A percentile compares a stretch with the other conserved stretches of the same genome.
phyloP scores from a whole-genome alignment of 768 basidiomycete genomes.

The Boletus patriciae region DNA sequence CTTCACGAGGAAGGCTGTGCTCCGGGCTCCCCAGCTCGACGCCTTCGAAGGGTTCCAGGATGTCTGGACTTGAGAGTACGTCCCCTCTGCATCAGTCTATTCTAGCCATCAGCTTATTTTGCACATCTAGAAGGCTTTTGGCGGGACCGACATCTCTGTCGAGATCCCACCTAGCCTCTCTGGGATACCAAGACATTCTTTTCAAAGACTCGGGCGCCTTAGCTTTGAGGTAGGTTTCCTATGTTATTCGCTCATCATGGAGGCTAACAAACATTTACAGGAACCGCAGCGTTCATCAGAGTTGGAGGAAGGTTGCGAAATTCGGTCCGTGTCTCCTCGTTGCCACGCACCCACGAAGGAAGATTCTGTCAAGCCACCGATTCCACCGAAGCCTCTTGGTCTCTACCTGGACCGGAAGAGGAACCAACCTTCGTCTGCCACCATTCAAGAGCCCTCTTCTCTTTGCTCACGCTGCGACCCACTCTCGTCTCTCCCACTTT shows the following conservation, averaged over 20 bases:
- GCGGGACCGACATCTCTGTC: background rate
- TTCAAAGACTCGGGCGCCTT: too few relatives aligned
- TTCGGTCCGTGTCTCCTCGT: background rate
- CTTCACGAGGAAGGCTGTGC: background rate
- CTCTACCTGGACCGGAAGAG: background rate
- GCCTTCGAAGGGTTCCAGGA: constrained; percentile 7
- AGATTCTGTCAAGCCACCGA: background rate
- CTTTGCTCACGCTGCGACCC: constrained; percentile 6
- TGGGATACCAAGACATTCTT: background rate
- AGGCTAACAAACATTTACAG: background rate
- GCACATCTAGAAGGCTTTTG: background rate
- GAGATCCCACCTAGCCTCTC: background rate
- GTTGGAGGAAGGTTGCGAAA: background rate
- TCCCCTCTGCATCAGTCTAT: background rate
- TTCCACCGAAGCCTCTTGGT: constrained; percentile 6
- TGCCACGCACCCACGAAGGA: background rate
- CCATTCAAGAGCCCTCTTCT: background rate
- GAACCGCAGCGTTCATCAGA: background rate
- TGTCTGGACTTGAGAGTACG: constrained; percentile 5
- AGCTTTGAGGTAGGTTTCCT: background rate
- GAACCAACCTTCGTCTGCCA: background rate
- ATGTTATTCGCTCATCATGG: background rate
- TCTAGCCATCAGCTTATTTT: background rate
- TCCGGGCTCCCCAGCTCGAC: background rate
- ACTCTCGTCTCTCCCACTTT: constrained; percentile 7